Base-by-base conservation (phyloP, 768 basidiomycete species). In the Termitomyces bulborhizus region DNA sequence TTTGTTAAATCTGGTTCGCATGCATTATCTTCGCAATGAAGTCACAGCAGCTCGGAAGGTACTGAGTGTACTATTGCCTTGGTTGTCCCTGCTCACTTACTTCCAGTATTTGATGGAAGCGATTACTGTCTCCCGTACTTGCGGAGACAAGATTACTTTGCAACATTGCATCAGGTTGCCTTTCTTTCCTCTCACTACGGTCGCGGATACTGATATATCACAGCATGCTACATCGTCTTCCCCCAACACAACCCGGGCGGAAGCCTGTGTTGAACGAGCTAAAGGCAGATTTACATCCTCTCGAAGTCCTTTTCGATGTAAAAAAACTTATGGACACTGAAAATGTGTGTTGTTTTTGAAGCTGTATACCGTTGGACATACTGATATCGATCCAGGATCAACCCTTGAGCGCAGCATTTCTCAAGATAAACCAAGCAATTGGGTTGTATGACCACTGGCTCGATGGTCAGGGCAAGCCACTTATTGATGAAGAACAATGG, bases 141-240 rank as follows among this genome's bases (percentile, higher is more conserved):
- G 76, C 31, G 83, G 84, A 34, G 91, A 93, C 67, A 82, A 78
- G 51, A 62, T 83, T 45, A 86, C 85, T 11, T 72, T 93, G 47
- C 87, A 91, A 60, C 86, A 90, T 64, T 92, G 90, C 61, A 85
- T 85, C 62, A 88, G 86, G 90, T 85, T 45, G 32, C 51, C 34
- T 24, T 37, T 49, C 31, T 37, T 37, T 27, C 43, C 15, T 37
- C 39, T 16, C 8, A 8, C 39, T 18, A 26, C n/a, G 6, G 31
- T 52, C n/a, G 5, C 15, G 12, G 45, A 34, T 54, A 24, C 52
- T 60, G 26, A 50, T 48, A 40, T 41, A 26, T 51, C 37, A 31
- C 55, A 93, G 90, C 62, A 74, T 92, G 65, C 64, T 88, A 27
- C 82, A 89, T 68, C 85, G 91, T 15, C 73, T 92, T 24, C 85